Percentiles rank a stretch among this genome's conserved stretches.
These are phyloP conservation scores for Aspergillus incahuasiensis DNA, from an alignment of 495 filamentous ascomycete species.

Conservation along the genomic window DNA sequence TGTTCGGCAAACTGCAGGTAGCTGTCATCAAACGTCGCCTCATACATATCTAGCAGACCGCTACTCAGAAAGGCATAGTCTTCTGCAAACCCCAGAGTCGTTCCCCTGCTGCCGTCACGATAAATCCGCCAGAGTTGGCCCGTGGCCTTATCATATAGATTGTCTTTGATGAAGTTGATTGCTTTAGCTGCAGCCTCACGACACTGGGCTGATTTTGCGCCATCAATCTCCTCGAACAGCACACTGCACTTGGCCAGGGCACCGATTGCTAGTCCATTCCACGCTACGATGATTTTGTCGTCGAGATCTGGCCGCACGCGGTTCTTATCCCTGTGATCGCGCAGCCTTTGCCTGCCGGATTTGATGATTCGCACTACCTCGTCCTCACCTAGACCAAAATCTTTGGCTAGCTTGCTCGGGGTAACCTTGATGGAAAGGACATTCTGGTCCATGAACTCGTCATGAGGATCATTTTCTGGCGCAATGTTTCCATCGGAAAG, in stretches of 20 bases:
- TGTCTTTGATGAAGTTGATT: slow-evolving; percentile 67
- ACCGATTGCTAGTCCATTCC: slow-evolving; percentile 88
- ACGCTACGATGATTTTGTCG: slow-evolving; percentile 82
- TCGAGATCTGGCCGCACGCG: slow-evolving; percentile 79
- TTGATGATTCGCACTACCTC: slow-evolving; percentile 71
- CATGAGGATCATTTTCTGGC: slow-evolving; percentile 78
- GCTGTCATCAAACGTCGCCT: slow-evolving; percentile 74
- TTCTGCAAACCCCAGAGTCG: slow-evolving; percentile 79
- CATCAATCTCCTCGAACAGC: slow-evolving; percentile 58
- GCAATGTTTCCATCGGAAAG: slow-evolving; percentile 83
- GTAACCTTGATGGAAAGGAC: slow-evolving; percentile 56
- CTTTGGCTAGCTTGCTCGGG: slow-evolving; percentile 64
- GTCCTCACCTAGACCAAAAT: slow-evolving; percentile 69
- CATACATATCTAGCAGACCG: slow-evolving; percentile 82
- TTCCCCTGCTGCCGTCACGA: slow-evolving; percentile 61
- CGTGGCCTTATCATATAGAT: slow-evolving; percentile 64
- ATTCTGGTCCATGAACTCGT: slow-evolving; percentile 84
- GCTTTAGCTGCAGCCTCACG: slow-evolving; percentile 62
- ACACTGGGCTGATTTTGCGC: slow-evolving; percentile 54
- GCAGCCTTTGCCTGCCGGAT: slow-evolving; percentile 62
- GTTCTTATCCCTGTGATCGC: slow-evolving; percentile 66
- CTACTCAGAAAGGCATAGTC: slow-evolving; percentile 90
- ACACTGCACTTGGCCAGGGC: slow-evolving; percentile 70
- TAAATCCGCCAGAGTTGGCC: slow-evolving; percentile 72
- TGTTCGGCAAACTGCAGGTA: slow-evolving; percentile 81